Base-by-base conservation (phyloP, 768 basidiomycete genomes). In the Rubroboletus pulcherrimus region DNA sequence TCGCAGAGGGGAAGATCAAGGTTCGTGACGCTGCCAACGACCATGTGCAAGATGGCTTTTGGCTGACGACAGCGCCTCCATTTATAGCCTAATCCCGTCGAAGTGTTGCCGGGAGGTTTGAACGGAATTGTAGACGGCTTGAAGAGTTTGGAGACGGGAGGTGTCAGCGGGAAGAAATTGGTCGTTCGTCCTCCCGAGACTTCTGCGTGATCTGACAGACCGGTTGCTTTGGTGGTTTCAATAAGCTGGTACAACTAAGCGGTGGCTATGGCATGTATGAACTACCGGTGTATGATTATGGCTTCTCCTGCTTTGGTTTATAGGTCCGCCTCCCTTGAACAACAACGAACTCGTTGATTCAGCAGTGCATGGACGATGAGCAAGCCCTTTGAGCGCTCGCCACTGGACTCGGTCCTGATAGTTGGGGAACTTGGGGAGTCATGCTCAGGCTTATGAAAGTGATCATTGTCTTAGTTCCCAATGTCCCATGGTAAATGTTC, bases 151-250 rank as follows among this genome's bases (percentile, higher is more conserved):
- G 60, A 67, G 56, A 56, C 3, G 37, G 17, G 53, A 8, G 61
- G 70, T 9, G 57, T 78, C 11, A 78, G 76, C 26, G 77, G 69
- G 1, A 65, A 65, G 40, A 79, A 78, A 63, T 53, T 78, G 11
- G 66, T 80, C 8, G 72, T 66, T 6, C 70, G 49, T 46, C 60
- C 51, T 34, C 38, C 41, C 21, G 62, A 63, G 52, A 63, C 60
- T 8, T 17, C 5, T 37, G 43, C 34, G 24, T 57, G 35, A 57
- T 43, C 1, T 12, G 31, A 41, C 4, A 21, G 35, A 39, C n/a
- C 4, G 26, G 54, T 11, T n/a, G 34, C 14, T 24, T 26, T 17
- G 21, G 24, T 53, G 19, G n/a, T 9, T 41, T 34, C 14, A 1
- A 41, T n/a, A 21, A 34, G 21, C 15, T 30, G 34, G 37, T 53